Percentiles rank a stretch among this genome's conserved stretches.
phyloP scores from a whole-genome alignment of 129 eudicot species.

The Apium graveolens region DNA sequence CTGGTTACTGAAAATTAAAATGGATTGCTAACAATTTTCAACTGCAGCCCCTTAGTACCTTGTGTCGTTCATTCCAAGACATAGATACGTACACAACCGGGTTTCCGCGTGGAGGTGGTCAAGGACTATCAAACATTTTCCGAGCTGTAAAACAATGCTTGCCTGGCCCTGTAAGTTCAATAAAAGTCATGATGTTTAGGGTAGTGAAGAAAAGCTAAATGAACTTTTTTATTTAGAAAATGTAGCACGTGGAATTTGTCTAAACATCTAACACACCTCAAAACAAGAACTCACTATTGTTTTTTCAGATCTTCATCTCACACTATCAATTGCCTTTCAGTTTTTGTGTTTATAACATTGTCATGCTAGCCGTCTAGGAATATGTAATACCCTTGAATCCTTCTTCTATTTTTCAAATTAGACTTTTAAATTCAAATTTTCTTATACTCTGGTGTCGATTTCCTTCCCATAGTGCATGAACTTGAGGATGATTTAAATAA shows the following conservation, averaged over 20 bases:
- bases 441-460: background rate
- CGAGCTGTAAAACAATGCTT: slow-evolving; percentile 80
- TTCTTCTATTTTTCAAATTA: background rate
- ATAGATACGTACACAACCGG: slow-evolving; percentile 88
- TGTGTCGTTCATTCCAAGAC: slow-evolving; percentile 78
- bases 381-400: background rate
- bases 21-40: background rate
- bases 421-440: background rate
- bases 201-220: background rate
- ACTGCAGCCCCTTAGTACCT: slow-evolving; percentile 84
- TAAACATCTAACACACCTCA: background rate
- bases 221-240: background rate
- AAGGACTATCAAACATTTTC: slow-evolving; percentile 58
- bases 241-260: background rate
- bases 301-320: background rate
- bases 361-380: background rate
- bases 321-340: background rate
- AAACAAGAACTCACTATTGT: background rate
- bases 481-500: background rate
- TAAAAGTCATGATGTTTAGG: slow-evolving; percentile 7
- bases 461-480: background rate
- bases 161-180: slow-evolving; percentile 81
- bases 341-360: background rate
- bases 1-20: no score
- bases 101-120: slow-evolving; percentile 75